A percentile compares a stretch with the other conserved stretches of the same genome.
Evolutionary conservation across 768 basidiomycete species (phyloP).

Genomic region (Tubosaeta sp.): DNA sequence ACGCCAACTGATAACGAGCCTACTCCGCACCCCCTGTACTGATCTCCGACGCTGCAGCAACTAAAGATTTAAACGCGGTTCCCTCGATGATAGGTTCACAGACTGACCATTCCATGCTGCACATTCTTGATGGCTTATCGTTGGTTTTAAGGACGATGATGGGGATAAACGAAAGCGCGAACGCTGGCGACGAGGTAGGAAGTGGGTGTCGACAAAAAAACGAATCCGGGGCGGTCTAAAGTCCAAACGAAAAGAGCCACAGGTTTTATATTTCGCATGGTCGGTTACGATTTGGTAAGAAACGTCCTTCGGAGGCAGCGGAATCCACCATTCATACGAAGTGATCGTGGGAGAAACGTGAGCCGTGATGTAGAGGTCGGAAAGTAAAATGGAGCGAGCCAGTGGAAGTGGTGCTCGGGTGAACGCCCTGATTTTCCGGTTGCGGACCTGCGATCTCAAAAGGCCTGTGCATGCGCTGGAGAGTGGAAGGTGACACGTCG

Average conservation of each 20-base stretch:
- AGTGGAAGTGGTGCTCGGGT: constrained; percentile 21
- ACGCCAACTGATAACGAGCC: constrained; percentile 4
- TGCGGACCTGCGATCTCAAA: constrained; percentile 18
- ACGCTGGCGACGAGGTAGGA: not conserved
- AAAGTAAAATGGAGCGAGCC: constrained; percentile 1
- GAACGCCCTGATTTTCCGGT: constrained; percentile 28
- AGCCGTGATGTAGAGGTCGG: constrained; percentile 7
- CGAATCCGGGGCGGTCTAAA: not conserved
- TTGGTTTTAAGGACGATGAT: constrained; percentile 1
- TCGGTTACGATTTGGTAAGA: constrained; percentile 28
- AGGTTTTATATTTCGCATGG: constrained; percentile 29
- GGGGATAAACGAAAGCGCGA: not conserved
- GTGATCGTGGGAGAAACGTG: constrained; percentile 32
- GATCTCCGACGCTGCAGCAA: constrained; percentile 34
- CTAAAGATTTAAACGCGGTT: constrained; percentile 8
- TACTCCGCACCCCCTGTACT: constrained; percentile 42
- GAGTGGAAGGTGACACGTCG: constrained; percentile 26
- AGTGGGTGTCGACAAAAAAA: not conserved
- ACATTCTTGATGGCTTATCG: constrained; percentile 37
- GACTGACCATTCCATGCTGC: constrained; percentile 53
- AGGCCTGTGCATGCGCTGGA: constrained; percentile 12
- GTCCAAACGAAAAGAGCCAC: constrained; percentile 2
- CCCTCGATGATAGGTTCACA: not conserved
- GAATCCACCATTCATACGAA: constrained; percentile 24
- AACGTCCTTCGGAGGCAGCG: constrained; percentile 27